Evolutionary conservation across 495 filamentous ascomycete species (phyloP), one percentile per base, ranked within the genome.

Genomic region (Trichoderma orchidacearum): DNA sequence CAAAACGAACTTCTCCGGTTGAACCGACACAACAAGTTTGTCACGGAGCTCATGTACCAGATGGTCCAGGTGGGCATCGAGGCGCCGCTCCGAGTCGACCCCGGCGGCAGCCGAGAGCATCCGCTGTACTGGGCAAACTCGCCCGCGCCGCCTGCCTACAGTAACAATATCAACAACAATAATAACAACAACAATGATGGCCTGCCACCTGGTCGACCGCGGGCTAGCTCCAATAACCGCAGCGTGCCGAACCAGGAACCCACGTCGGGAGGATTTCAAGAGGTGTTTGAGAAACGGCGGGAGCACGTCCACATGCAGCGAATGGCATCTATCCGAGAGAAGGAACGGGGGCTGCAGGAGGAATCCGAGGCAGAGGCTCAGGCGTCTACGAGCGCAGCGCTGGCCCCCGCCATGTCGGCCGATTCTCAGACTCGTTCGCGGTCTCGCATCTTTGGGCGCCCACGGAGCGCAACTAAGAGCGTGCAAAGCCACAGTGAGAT

Each of bases 1-100:
- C 91, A 96, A 63, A 96, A 96, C 70, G 93, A 98, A 64, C 77
- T 92, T 45, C 76, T 96, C 23, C 89, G 93, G 67, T 78, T 98
- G 2, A 86, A 84, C 58, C 81, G 93, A 15, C 86, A 91, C 55
- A 98, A 98, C 72, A 94, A 90, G 67, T 95, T 96, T 71, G 92
- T 94, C 60, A 90, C 86, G 60, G 91, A 93, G 59, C 68, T 98
- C 62, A 96, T 96, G 93, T 74, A 85, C 51, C 79, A 86, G 41
- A 86, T 96, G 68, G 67, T 75, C 2, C 87, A 93, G 61, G 82
- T 91, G 57, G 89, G 89, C 60, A 91, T 96, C 64, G 87, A 95
- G 76, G 89, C 89, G 32, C 90, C 90, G 36, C 81, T 82, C 61
- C 81, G 85, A 70, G 84, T 85, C 63, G 82, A 81, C 65, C 85